Evolutionary conservation across 305 asterid genomes (phyloP), one percentile per base, ranked within the genome.

Genomic region (Fraxinus dipetala): DNA sequence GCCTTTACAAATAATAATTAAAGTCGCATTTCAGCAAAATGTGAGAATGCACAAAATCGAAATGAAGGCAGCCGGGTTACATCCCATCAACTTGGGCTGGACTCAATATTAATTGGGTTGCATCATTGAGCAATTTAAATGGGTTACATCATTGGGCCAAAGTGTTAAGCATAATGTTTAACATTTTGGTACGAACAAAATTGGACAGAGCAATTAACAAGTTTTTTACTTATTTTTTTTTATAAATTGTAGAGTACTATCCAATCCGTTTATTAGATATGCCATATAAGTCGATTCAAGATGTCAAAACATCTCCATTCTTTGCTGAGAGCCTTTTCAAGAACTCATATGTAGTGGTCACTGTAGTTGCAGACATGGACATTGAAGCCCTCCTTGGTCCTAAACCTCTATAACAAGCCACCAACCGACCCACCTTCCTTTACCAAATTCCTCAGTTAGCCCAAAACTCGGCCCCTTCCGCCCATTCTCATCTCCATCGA

Each of bases 351-450:
- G 95, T 90, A 34, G 94, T 89, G 87, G 92, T 93, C 26, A 24
- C 1, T 24, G 26, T 24, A 24, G 26, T 24, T 24, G 26, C 26
- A 24, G 26, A 24, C 26, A 24, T 24, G 26, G 26, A 24, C 26
- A 24, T 24, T 36, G 95, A 90, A 40, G 92, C 95, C 82, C 96
- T 92, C 77, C 98, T 83, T 3, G 94, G 97, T 16, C 97, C 93
- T 81, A 90, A 85, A 34, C 98, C 98, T 86, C 98, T 87, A 77
- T 93, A 93, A 75, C 95, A 93, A 83, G 97, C 97, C 79, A 24
- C 61, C 97, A 94, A 93, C 1, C 98, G 95, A 65, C 95, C 97
- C 48, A 38, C 48, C 48, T 81, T 91, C 98, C 83, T 86, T 87
- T 38, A 93, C 90, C 80, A 92, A 83, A 78, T 87, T 92, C 88